Base-by-base conservation (phyloP, 2,329 filamentous ascomycete species). In the Juglanconis juglandina region DNA sequence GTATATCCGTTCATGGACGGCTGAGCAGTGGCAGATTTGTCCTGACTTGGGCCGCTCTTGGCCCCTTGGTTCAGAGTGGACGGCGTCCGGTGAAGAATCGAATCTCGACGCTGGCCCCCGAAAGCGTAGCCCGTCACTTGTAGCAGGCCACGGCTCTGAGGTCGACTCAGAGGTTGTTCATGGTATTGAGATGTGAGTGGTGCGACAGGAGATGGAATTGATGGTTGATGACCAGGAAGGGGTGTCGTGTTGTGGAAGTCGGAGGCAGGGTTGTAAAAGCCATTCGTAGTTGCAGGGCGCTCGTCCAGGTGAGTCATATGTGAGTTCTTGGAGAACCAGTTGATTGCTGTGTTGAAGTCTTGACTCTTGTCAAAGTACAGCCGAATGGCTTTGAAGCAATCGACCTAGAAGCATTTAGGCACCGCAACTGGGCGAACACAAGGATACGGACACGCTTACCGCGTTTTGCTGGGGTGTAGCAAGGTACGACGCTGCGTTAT, bases 331-430 rank as follows among this genome's bases (percentile, higher is more conserved):
- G 58, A 57, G 8, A 63, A 32, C 33, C 60, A 63, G 9, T 30
- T 37, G 33, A 63, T 34, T 3, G 58, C 57, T 11, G 50, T 63
- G 2, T 54, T 49, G 32, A 60, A 63, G n/a, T 57, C 53, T 34
- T 55, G 34, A 14, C 30, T 2, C 1, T 32, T 48, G 32, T 35
- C 4, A 6, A 63, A 11, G 17, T 46, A 48, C 5, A 63, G 33
- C 5, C 48, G 49, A 6, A 63, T 51, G 17, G 39, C 57, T 32
- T 48, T 57, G 6, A 54, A 34, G 3, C 3, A 3, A 17, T 8
- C 10, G 35, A n/a, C 11, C 41, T 33, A 9, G 5, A 7, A 9
- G 35, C 2, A 14, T 39, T 57, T 10, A 57, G 55, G 14, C 11
- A 24, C 9, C 24, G 2, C 24, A 24, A 24, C 24, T 24, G 24